phyloP scores from a whole-genome alignment of 2,329 filamentous ascomycete genomes.

The Ascosphaera apis region DNA sequence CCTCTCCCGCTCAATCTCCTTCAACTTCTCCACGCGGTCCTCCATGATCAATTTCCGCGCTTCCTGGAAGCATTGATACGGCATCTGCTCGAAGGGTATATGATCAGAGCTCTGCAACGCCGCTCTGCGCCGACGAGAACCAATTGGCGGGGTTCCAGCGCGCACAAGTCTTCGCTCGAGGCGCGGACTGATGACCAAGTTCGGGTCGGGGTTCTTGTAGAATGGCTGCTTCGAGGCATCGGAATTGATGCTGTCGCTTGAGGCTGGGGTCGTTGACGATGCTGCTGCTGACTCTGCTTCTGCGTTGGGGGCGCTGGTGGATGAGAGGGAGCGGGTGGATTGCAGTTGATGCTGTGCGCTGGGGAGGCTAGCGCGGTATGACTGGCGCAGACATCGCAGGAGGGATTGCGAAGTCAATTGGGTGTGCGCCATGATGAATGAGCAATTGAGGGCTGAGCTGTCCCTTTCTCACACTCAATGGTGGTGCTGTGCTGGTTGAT shows the following conservation, averaged over 20 bases:
- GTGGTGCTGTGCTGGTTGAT: too few species aligned
- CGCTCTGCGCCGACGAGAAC: conserved; percentile 61
- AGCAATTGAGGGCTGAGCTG: too few species aligned
- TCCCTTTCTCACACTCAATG: too few species aligned
- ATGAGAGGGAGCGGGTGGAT: conserved; percentile 25
- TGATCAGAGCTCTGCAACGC: conserved; percentile 41
- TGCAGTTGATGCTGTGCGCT: conserved; percentile 14
- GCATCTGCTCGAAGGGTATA: conserved; percentile 76
- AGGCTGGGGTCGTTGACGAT: too few species aligned
- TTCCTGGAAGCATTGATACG: conserved; percentile 96
- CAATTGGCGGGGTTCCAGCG: conserved; percentile 47
- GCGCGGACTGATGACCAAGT: conserved; percentile 39
- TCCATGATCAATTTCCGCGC: conserved; percentile 59
- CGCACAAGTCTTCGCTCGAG: conserved; percentile 47
- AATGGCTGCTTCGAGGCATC: conserved; percentile 17
- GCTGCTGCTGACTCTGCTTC: too few species aligned
- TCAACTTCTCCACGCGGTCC: conserved; percentile 62
- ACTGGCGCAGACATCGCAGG: conserved; percentile 19
- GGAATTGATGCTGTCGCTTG: too few species aligned
- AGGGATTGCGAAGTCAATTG: conserved; percentile 20
- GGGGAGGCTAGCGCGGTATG: conserved; percentile 13
- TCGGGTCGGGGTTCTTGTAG: conserved; percentile 32
- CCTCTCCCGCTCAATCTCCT: conserved; percentile 43
- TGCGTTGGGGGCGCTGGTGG: conserved; percentile 13
- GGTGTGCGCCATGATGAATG: conserved; percentile 17